These are phyloP conservation scores for Russula olivacea DNA, from an alignment of 768 basidiomycete species.

Conservation along the genomic window DNA sequence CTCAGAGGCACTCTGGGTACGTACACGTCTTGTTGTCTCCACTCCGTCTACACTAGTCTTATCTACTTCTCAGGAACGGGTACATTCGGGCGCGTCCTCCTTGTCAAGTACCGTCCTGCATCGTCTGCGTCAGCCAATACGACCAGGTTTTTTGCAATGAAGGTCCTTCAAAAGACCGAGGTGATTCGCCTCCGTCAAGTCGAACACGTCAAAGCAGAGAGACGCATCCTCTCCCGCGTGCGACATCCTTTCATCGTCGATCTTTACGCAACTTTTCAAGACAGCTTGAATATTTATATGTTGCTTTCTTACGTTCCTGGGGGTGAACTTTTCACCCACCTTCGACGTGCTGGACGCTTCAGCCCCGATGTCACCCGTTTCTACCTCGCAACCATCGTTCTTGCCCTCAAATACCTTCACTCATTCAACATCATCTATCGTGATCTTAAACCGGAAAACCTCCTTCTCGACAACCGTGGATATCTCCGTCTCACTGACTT, in stretches of 20 bases:
- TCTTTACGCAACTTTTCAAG: conserved; percentile 92
- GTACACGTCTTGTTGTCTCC: conserved; percentile 22
- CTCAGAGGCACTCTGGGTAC: conserved; percentile 71
- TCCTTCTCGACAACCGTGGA: conserved; percentile 89
- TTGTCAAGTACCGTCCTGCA: conserved; percentile 66
- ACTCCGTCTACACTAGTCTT: background rate
- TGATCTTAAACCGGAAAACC: conserved; percentile 97
- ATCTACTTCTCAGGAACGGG: conserved; percentile 69
- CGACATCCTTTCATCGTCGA: conserved; percentile 96
- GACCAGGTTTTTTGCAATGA: conserved; percentile 75
- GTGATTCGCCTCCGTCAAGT: conserved; percentile 90
- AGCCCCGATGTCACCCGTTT: conserved; percentile 97
- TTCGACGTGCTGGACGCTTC: conserved; percentile 90
- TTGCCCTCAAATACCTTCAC: conserved; percentile 92
- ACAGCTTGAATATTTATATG: conserved; percentile 97
- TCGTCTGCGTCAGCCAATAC: conserved; percentile 42
- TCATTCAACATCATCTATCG: conserved; percentile 97
- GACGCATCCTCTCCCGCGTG: conserved; percentile 85
- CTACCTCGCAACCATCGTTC: conserved; percentile 92
- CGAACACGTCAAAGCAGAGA: conserved; percentile 96
- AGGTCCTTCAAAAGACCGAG: conserved; percentile 80
- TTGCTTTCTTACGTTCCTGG: conserved; percentile 94
- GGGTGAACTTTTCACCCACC: conserved; percentile 94
- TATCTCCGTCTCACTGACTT: conserved; percentile 96
- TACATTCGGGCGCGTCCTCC: conserved; percentile 89